Evolutionary conservation across 2,329 filamentous ascomycete species (phyloP).

Genomic region (Diatrype stigma): DNA sequence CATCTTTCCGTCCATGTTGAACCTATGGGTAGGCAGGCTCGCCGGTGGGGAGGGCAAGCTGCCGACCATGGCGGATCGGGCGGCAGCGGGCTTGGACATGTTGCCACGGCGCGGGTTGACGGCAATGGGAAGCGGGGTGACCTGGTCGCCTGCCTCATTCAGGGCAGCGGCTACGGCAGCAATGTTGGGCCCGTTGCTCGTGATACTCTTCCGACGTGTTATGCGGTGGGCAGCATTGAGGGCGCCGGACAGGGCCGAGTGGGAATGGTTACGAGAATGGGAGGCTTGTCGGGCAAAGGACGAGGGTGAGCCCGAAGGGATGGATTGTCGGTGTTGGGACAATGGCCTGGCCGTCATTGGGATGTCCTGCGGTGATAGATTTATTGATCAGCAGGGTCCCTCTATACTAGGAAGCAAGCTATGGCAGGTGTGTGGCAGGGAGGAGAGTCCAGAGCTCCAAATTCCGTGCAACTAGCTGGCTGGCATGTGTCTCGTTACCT

Average conservation of each 20-base stretch:
- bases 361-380: conserved; percentile 49
- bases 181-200: conserved; percentile 66
- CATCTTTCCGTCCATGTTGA: conserved; percentile 45
- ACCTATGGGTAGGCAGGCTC: conserved; percentile 60
- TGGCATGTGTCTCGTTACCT: conserved; percentile 39
- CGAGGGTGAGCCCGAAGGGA: conserved; percentile 55
- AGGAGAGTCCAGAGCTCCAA: neutral
- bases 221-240: conserved; percentile 81
- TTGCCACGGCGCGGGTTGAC: conserved; percentile 60
- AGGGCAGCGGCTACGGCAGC: conserved; percentile 71
- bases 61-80: conserved; percentile 47
- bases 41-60: conserved; percentile 62
- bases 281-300: conserved; percentile 53
- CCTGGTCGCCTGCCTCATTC: conserved; percentile 59
- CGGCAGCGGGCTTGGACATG: conserved; percentile 60
- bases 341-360: conserved; percentile 64
- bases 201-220: conserved; percentile 90
- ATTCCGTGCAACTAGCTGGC: conserved; percentile 11
- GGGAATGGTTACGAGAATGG: conserved; percentile 72
- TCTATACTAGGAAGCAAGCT: conserved; percentile 22
- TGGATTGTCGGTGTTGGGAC: conserved; percentile 56
- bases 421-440: conserved; percentile 9
- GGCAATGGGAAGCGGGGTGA: conserved; percentile 53
- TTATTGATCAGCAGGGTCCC: conserved; percentile 33
- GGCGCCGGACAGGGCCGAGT: conserved; percentile 72